Evolutionary conservation across 2,329 filamentous ascomycete species (phyloP).

Genomic region (Xylariales sp.): DNA sequence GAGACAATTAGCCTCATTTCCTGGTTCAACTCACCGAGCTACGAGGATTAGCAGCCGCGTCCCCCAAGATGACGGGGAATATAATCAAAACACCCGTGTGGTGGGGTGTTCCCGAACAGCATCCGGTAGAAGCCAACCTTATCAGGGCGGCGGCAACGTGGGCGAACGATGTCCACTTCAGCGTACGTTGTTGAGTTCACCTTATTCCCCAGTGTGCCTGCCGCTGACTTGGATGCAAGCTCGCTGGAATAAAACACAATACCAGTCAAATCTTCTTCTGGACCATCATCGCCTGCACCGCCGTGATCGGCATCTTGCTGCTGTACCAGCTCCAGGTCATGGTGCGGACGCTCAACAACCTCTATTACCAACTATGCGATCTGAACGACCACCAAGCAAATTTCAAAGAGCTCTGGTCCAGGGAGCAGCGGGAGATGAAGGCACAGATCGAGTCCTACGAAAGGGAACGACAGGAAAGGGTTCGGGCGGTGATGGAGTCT

Average conservation of each 20-base stretch:
- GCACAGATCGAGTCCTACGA: neutral
- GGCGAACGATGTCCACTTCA: constrained; percentile 6
- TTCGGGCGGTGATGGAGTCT: no score
- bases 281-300: constrained; percentile 3
- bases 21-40: no score
- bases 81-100: neutral
- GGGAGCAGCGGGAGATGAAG: constrained; percentile 5
- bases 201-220: no score
- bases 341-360: constrained; percentile 7
- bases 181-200: constrained; percentile 2
- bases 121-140: constrained; percentile 1
- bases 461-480: no score
- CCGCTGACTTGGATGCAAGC: no score
- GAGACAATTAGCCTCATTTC: no score
- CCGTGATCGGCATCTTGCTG: neutral
- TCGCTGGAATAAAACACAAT: constrained; percentile 5
- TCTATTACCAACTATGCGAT: constrained; percentile 6
- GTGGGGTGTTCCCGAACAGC: no score
- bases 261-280: constrained; percentile 10
- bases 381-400: constrained; percentile 8
- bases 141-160: constrained; percentile 3
- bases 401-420: constrained; percentile 8
- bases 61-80: neutral
- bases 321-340: no score
- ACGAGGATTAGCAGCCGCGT: no score